Evolutionary conservation across 306 rosid genomes (phyloP), one percentile per base, ranked within the genome.

Genomic region (Canavalia ensiformis): DNA sequence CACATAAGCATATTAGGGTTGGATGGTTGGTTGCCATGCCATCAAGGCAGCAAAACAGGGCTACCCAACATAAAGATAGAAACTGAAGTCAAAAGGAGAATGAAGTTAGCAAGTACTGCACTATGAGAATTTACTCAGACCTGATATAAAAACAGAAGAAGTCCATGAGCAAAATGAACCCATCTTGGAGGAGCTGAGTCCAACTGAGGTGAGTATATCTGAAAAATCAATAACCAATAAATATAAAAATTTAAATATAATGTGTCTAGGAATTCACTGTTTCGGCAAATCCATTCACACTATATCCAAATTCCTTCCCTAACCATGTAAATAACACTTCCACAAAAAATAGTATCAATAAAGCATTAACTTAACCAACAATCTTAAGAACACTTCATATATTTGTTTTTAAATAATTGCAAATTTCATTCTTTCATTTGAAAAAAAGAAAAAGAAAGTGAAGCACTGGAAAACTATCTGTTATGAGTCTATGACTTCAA

Each of bases 131-230:
- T 77, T 49, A 30, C 68, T 58, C 83, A 80, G 70, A 96, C 98
- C 98, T 96, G 99, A 84, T 96, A 96, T 72, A 96, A 77, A 87
- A 96, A 96, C 71, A 96, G 92, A 72, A 96, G 97, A 69, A 96
- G 82, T 10, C 97, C 99, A 83, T 96, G 99, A 6, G 97, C 89
- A 70, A 96, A 84, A 88, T 92, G 86, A 84, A 93, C 97, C 98
- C 99, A 96, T 90, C 97, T 90, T 39, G 99, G 99, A 65, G 98
- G 98, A 90, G 97, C 84, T 4, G 97, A 52, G 88, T 93, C 98
- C 88, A 93, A 76, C 8, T 66, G 90, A 79, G 97, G 98, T 74
- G 99, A 92, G 89, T 91, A 92, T 41, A 93, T 88, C 98, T 96
- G 89, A 58, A 89, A 56, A 31, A 76, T 11, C 55, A 46, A 84